Evolutionary conservation across 208 protist species (phyloP).

Genomic region (Zelonia costaricensis): DNA sequence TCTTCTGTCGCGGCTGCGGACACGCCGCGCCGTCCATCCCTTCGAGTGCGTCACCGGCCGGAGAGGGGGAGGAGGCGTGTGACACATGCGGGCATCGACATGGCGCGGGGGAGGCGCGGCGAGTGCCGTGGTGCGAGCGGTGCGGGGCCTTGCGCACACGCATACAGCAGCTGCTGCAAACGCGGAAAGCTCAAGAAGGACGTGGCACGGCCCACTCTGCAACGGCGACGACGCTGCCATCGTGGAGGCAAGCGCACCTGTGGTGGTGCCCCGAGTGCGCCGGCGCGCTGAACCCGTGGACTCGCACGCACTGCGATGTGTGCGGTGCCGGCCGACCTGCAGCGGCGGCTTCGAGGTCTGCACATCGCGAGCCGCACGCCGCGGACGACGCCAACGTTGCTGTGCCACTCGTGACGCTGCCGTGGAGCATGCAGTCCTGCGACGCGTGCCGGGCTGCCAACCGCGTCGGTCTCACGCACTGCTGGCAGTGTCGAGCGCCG

Average conservation of each 20-base stretch:
- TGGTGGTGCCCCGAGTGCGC: slow-evolving; percentile 30
- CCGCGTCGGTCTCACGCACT: slow-evolving; percentile 10
- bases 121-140: slow-evolving; percentile 36
- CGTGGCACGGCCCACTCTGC: background rate
- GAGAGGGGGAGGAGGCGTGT: too few species aligned
- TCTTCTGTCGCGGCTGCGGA: slow-evolving; percentile 54
- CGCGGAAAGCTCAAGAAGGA: too few species aligned
- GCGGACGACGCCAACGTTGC: slow-evolving; percentile 8
- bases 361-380: too few species aligned
- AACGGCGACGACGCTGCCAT: background rate
- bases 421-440: slow-evolving; percentile 49
- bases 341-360: background rate
- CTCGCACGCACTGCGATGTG: slow-evolving; percentile 22
- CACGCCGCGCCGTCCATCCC: too few species aligned
- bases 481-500: slow-evolving; percentile 25
- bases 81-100: slow-evolving; percentile 5
- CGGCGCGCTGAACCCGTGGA: slow-evolving; percentile 31
- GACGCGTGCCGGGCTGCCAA: slow-evolving; percentile 24
- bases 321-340: slow-evolving; percentile 25
- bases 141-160: slow-evolving; percentile 18
- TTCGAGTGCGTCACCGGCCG: too few species aligned
- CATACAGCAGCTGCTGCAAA: slow-evolving; percentile 6
- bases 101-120: slow-evolving; percentile 32
- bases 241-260: slow-evolving; percentile 1
- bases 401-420: slow-evolving; percentile 25